phyloP scores from a whole-genome alignment of 176 grass and related monocot species.

The Stipa capillata region DNA sequence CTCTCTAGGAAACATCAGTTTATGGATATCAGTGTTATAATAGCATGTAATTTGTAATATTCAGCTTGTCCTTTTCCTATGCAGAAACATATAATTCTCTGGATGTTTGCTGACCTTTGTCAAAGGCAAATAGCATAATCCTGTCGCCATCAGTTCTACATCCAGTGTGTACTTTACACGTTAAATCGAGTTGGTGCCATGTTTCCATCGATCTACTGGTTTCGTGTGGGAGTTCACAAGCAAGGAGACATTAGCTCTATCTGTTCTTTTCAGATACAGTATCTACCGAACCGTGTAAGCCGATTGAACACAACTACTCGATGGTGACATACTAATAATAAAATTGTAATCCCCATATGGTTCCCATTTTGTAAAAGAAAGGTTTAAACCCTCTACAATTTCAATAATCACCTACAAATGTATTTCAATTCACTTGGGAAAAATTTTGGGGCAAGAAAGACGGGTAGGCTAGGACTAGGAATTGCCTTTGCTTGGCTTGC shows the following conservation, averaged over 20 bases:
- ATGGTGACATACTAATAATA: no score
- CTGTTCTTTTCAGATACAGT: background rate
- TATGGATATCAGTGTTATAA: no score
- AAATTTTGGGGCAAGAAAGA: background rate
- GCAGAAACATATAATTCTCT: background rate
- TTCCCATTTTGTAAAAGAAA: background rate
- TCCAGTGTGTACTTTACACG: background rate
- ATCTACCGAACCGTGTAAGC: no score
- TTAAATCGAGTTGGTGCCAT: background rate
- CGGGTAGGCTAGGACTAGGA: background rate
- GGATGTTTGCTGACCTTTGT: background rate
- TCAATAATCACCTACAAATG: background rate
- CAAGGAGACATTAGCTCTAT: background rate
- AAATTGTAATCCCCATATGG: no score
- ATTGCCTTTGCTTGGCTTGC: slow-evolving; percentile 26
- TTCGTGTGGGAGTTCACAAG: background rate
- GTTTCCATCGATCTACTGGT: background rate
- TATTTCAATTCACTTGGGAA: no score
- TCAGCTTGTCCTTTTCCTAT: no score
- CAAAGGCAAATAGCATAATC: background rate
- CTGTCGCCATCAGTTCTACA: background rate
- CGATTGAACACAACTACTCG: no score
- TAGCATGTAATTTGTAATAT: no score
- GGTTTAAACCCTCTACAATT: background rate
- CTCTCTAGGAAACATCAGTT: no score